Evolutionary conservation across 139 green algal species (phyloP).

Genomic region (Eudorina sp.): DNA sequence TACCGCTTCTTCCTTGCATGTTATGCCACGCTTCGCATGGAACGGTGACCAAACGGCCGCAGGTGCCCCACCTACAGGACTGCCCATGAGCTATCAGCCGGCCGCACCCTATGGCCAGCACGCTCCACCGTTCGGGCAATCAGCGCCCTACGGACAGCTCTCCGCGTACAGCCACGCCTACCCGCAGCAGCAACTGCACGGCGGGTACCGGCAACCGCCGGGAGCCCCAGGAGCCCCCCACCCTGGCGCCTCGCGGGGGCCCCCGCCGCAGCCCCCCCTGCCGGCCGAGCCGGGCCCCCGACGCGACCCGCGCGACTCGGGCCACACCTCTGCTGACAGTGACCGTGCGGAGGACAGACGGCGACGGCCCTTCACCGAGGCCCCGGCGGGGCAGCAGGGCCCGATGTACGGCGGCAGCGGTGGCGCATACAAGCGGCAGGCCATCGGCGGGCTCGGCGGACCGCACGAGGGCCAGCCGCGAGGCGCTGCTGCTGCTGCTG

Average conservation of each 20-base stretch:
- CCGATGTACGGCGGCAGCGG: neutral
- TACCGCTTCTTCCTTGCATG: neutral
- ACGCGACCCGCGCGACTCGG: neutral
- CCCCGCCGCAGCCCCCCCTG: neutral
- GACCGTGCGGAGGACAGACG: neutral
- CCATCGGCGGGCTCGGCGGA: neutral
- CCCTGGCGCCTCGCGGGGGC: neutral
- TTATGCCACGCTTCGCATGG: neutral
- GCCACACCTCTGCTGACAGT: neutral
- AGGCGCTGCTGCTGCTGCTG: neutral
- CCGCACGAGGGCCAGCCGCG: neutral
- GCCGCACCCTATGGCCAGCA: neutral
- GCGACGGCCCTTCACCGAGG: slow-evolving; percentile 1
- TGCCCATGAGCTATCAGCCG: neutral
- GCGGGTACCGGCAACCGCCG: neutral
- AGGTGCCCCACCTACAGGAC: neutral
- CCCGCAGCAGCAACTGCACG: neutral
- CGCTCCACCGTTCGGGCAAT: neutral
- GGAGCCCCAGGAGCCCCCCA: neutral
- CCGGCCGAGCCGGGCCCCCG: neutral
- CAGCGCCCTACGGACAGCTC: neutral
- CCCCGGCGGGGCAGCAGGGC: neutral
- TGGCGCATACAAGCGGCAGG: neutral
- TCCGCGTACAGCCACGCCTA: neutral
- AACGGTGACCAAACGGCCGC: neutral